These are phyloP conservation scores for Phaffomyces opuntiae DNA, from an alignment of 805 yeast genomes.

Conservation along the genomic window DNA sequence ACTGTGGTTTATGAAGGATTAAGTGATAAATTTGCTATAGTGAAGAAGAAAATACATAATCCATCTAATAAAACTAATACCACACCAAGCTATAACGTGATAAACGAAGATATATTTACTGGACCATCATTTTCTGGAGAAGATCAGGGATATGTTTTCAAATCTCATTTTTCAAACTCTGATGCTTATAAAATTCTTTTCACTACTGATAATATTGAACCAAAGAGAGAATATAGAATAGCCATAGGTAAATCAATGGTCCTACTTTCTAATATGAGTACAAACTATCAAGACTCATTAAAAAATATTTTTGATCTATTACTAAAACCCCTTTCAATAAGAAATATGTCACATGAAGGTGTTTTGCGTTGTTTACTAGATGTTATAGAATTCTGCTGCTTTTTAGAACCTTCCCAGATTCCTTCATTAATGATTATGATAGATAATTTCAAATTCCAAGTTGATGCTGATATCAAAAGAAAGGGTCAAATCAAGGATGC, in stretches of 20 bases:
- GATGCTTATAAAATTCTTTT: conserved; percentile 12
- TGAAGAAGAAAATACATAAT: conserved; percentile 3
- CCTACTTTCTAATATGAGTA: conserved; percentile 9
- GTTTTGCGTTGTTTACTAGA: conserved; percentile 7
- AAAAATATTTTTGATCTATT: conserved; percentile 9
- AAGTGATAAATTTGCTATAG: conserved; percentile 14
- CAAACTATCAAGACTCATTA: conserved; percentile 8
- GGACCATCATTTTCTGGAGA: not conserved
- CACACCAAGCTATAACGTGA: too few relatives aligned
- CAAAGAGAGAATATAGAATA: conserved; percentile 6
- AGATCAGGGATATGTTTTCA: not conserved
- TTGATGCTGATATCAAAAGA: conserved; percentile 14
- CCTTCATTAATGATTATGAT: conserved; percentile 12
- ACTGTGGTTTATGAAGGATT: conserved; percentile 16
- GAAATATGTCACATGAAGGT: not conserved
- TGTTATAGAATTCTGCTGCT: conserved; percentile 13
- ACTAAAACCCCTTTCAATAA: not conserved
- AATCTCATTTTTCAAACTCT: conserved; percentile 5
- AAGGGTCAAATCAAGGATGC: conserved; percentile 15
- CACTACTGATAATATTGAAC: not conserved
- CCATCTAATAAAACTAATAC: not conserved
- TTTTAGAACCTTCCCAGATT: conserved; percentile 6
- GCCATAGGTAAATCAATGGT: conserved; percentile 9
- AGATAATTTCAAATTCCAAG: conserved; percentile 15
- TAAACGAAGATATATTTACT: conserved; percentile 1